Percentiles rank a stretch among this genome's conserved stretches.
Evolutionary conservation across 306 rosid species (phyloP).

Genomic region (Vigna hirtella): DNA sequence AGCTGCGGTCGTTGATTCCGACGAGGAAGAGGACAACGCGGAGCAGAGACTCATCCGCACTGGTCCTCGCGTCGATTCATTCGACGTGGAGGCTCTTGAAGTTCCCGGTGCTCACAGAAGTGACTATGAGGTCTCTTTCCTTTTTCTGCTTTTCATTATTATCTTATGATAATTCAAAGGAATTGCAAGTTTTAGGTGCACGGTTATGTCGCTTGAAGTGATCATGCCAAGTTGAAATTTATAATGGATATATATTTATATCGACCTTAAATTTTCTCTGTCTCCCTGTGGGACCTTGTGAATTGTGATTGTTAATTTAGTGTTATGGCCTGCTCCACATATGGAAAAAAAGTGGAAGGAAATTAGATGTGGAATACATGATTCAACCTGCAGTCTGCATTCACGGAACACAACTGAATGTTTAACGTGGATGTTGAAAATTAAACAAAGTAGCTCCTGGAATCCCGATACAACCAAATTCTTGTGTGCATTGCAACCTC

Average conservation of each 20-base stretch:
- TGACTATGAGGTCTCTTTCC: slow-evolving; percentile 68
- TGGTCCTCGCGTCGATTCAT: slow-evolving; percentile 94
- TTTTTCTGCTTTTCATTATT: neutral
- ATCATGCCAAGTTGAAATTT: slow-evolving; percentile 3
- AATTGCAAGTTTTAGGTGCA: neutral
- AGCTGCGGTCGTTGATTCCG: slow-evolving; percentile 60
- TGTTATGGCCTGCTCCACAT: slow-evolving; percentile 5
- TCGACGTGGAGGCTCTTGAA: slow-evolving; percentile 98
- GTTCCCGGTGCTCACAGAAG: slow-evolving; percentile 79
- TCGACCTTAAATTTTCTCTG: neutral
- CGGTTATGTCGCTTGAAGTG: neutral
- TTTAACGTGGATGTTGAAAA: neutral
- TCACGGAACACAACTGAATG: neutral
- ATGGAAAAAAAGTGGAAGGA: slow-evolving; percentile 25
- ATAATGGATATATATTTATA: neutral
- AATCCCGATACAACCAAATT: neutral
- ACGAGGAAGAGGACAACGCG: slow-evolving; percentile 73
- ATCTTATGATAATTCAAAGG: neutral
- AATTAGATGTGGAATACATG: neutral
- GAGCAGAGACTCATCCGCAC: slow-evolving; percentile 92
- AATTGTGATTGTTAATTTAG: slow-evolving; percentile 32
- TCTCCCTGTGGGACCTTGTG: neutral
- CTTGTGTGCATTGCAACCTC: neutral
- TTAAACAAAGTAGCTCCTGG: neutral
- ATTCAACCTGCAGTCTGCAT: neutral